These are phyloP conservation scores for Metroxylon sagu DNA, from an alignment of 176 grass and related monocot species.

Conservation along the genomic window DNA sequence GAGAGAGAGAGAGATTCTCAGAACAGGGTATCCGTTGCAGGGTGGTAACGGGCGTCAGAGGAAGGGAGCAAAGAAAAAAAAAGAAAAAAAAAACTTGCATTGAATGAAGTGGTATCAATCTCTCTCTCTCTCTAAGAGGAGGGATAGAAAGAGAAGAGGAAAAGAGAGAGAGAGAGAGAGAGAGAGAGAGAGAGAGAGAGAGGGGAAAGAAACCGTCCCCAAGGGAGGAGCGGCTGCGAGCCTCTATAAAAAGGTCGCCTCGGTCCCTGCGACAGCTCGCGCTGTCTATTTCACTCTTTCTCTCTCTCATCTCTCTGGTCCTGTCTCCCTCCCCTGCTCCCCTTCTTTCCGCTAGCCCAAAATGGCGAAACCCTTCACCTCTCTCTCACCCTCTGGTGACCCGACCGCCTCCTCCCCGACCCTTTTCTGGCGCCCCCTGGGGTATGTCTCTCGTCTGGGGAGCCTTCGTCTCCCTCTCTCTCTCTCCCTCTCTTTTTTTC, in stretches of 20 bases:
- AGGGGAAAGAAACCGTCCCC: slow-evolving; percentile 4
- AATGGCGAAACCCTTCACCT: slow-evolving; percentile 13
- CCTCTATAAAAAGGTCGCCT: slow-evolving; percentile 21
- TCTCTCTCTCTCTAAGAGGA: too few species aligned
- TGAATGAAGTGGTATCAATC: too few species aligned
- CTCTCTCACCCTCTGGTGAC: neutral
- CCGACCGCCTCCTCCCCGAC: neutral
- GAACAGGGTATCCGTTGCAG: too few species aligned
- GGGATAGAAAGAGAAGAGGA: too few species aligned
- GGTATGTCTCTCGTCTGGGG: slow-evolving; percentile 1
- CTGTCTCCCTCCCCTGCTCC: neutral
- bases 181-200: neutral
- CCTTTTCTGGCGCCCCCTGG: neutral
- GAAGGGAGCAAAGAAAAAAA: too few species aligned
- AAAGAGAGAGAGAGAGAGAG: neutral
- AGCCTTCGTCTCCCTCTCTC: neutral
- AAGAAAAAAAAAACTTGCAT: too few species aligned
- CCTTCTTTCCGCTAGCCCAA: neutral
- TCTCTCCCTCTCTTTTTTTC: neutral
- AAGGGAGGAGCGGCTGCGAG: neutral
- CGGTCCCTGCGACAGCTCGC: slow-evolving; percentile 20
- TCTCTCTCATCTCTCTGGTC: slow-evolving; percentile 8
- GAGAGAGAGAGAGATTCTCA: too few species aligned
- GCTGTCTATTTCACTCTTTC: neutral
- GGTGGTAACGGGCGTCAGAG: too few species aligned